Conservation (phyloP, 1,139 yeast species). For the Diutina siamensis region DNA sequence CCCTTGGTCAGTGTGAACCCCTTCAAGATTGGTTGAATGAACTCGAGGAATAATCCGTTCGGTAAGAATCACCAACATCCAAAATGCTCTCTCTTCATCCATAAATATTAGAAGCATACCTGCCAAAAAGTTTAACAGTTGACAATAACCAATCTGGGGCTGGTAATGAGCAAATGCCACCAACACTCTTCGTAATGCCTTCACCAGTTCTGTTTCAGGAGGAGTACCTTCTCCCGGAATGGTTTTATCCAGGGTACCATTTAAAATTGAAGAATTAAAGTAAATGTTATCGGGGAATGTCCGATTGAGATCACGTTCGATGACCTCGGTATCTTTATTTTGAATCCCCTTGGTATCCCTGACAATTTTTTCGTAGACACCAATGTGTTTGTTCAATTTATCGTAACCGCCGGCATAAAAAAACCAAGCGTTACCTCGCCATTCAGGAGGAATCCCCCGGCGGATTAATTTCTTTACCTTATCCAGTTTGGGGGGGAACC, state of each 20-base stretch:
- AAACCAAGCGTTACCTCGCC: conserved; percentile 98
- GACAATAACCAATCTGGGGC: conserved; percentile 93
- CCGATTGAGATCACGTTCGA: conserved; percentile 83
- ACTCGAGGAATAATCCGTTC: conserved; percentile 83
- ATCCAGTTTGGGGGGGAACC: conserved; percentile 80
- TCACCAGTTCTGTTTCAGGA: conserved; percentile 51
- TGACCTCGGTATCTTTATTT: conserved; percentile 76
- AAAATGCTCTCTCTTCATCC: conserved; percentile 82
- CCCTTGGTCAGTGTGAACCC: conserved; percentile 93
- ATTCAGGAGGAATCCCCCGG: conserved; percentile 90
- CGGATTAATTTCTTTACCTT: conserved; percentile 74
- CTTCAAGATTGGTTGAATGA: conserved; percentile 83
- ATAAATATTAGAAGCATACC: conserved; percentile 72
- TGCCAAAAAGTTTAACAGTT: conserved; percentile 82
- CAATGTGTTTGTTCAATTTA: conserved; percentile 52
- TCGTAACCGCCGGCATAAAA: conserved; percentile 90
- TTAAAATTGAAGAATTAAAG: conserved; percentile 22
- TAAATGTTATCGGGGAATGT: conserved; percentile 89
- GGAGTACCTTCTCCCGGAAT: neutral
- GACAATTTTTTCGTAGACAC: conserved; percentile 61
- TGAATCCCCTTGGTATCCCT: conserved; percentile 37
- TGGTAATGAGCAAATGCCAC: conserved; percentile 77
- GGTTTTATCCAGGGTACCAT: conserved; percentile 6
- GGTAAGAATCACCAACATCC: conserved; percentile 91
- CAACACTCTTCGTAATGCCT: conserved; percentile 67